Base-by-base conservation (phyloP, 2,329 filamentous ascomycete species). In the Xylaria digitata region DNA sequence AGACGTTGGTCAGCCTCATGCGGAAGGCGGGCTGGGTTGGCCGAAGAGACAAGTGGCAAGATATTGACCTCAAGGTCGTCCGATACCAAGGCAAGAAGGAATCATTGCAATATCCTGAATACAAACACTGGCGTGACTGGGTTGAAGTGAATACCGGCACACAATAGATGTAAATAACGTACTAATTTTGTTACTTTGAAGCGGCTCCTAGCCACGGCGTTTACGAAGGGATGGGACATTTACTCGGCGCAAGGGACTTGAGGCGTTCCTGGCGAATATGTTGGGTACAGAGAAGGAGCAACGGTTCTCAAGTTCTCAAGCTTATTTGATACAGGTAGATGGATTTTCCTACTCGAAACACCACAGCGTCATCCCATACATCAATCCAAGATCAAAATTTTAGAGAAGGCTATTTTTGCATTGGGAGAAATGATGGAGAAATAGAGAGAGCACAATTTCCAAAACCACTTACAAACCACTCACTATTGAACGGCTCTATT, bases 1-100 rank as follows among this genome's bases (percentile, higher is more conserved):
- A 98, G 84, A 92, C 95, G 0, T 80, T 99, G 2, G 86, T 94
- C 61, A 96, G 92, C 79, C 81, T 98, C 76, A 96, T 97, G 90
- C 86, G 93, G 66, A 99, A 99, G 84, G 94, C 94, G 0, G 96
- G 96, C 1, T 99, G 94, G 94, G 86, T 86, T 65, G 94, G 93
- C 0, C 93, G 90, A 86, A 88, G 85, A 69, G 91, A 91, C 1
- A 85, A 87, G 46, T 98, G 94, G 95, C 86, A 86, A 71, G 90
- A 93, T 66, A 89, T 97, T 21, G 89, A 92, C 57, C 83, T 97
- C 78, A 89, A 89, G 73, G 89, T 96, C 2, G 89, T 94, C 62
- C 86, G 92, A 72, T 99, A 98, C 78, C 92, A 96, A 80, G 96
- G 96, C 21, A 89, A 89, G 80, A 94, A 93, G 82, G 87, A 90